These are phyloP conservation scores for Auricularia auricula-judae DNA, from an alignment of 768 basidiomycete genomes.

Conservation along the genomic window DNA sequence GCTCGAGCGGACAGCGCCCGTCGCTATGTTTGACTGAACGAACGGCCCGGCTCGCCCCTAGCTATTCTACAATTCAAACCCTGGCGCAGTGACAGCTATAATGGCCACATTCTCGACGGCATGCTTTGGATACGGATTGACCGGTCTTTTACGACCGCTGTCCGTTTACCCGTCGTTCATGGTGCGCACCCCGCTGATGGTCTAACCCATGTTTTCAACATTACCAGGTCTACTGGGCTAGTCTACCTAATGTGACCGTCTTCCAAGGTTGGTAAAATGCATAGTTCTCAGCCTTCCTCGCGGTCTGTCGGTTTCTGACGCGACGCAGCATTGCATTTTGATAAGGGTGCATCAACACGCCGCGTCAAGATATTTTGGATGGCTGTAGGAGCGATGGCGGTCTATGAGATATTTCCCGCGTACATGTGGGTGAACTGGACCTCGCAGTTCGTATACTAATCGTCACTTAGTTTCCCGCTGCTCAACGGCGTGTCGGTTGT, in stretches of 20 bases:
- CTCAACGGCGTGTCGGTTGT: constrained; percentile 16
- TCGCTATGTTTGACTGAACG: not conserved
- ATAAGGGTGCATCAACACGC: constrained; percentile 6
- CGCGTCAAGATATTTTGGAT: constrained; percentile 15
- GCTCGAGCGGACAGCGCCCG: not conserved
- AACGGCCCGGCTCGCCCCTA: constrained; percentile 9
- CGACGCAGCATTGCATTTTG: constrained; percentile 9
- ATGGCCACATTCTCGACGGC: constrained; percentile 32
- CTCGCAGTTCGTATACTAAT: not conserved
- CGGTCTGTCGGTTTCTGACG: not conserved
- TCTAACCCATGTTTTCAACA: no score
- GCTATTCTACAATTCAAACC: constrained; percentile 50
- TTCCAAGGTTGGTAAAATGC: constrained; percentile 28
- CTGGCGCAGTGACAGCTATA: constrained; percentile 42
- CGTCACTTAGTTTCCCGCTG: constrained; percentile 11
- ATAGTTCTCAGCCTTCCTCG: not conserved
- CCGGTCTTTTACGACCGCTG: constrained; percentile 45
- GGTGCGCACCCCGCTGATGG: constrained; percentile 15
- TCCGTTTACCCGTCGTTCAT: constrained; percentile 53
- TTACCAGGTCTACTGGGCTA: constrained; percentile 36
- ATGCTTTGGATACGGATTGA: constrained; percentile 39
- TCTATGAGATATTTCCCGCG: constrained; percentile 13
- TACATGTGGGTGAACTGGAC: constrained; percentile 9
- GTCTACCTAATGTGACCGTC: constrained; percentile 45
- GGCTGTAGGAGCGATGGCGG: constrained; percentile 9